Conservation (phyloP, 2,329 filamentous ascomycete species). For the Polytolypa hystricis region DNA sequence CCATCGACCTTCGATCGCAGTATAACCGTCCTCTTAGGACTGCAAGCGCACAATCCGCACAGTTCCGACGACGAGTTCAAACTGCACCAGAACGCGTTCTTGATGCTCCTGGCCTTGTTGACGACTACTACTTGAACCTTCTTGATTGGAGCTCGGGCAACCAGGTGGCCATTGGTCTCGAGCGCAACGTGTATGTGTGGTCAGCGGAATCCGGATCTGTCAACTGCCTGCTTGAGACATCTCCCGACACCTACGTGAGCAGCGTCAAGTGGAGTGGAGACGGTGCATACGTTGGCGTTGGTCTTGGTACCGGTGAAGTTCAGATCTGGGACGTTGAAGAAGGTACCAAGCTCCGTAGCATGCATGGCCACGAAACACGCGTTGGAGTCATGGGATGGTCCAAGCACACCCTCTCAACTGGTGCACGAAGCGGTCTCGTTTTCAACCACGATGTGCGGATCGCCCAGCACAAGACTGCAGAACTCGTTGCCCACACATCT, state of each 20-base stretch:
- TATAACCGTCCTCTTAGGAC: slow-evolving; percentile 94
- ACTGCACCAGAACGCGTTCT: slow-evolving; percentile 93
- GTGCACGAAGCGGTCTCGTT: slow-evolving; percentile 85
- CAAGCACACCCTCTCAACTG: slow-evolving; percentile 93
- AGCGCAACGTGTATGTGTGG: slow-evolving; percentile 97
- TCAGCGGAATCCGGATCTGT: slow-evolving; percentile 89
- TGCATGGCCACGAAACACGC: slow-evolving; percentile 93
- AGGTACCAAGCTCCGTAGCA: slow-evolving; percentile 88
- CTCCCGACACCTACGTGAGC: slow-evolving; percentile 86
- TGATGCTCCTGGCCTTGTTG: slow-evolving; percentile 87
- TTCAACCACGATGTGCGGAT: slow-evolving; percentile 98
- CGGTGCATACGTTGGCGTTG: slow-evolving; percentile 90
- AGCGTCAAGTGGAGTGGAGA: slow-evolving; percentile 99
- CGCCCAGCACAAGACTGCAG: slow-evolving; percentile 93
- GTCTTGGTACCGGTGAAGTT: slow-evolving; percentile 87
- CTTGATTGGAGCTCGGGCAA: slow-evolving; percentile 97
- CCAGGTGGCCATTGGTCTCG: slow-evolving; percentile 93
- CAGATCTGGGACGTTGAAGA: slow-evolving; percentile 99
- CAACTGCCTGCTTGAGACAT: slow-evolving; percentile 76
- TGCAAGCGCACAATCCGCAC: slow-evolving; percentile 60
- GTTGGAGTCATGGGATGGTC: slow-evolving; percentile 99
- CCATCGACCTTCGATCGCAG: slow-evolving; percentile 91
- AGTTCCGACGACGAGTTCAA: slow-evolving; percentile 82
- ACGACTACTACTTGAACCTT: slow-evolving; percentile 98
- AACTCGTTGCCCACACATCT: slow-evolving; percentile 92